Base-by-base conservation (phyloP, 257 asterid genomes). In the Rauvolfia tetraphylla region DNA sequence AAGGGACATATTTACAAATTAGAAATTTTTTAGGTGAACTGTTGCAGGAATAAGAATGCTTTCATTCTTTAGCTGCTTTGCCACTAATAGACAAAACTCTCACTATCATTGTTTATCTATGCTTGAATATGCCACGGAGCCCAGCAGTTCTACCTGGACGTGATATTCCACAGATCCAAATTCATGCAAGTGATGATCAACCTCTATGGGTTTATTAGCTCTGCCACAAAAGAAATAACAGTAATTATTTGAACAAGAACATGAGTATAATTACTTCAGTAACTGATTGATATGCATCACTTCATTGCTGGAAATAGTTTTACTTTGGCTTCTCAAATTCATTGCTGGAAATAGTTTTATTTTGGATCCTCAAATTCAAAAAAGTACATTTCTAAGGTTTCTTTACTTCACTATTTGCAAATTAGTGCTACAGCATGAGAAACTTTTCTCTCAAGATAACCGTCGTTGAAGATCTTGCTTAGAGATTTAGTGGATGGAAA, bases 81-180 rank as follows among this genome's bases (percentile, higher is more conserved):
- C 12, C 20, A 44, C 20, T 41, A 41, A 34, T 5, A 20, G 17
- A 12, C 57, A 68, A 49, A 34, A 5, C 0, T 56, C 65, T 23
- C 23, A 38, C 41, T 14, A 29, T 54, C 12, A 54, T 33, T 2
- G 36, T 42, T 18, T 33, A 71, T 29, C 33, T 42, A 71, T 61
- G 33, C 31, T 75, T 27, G 4, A 66, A 51, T 46, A 20, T n/a
- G 34, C 51, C 51, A 36, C n/a, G 12, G 18, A 18, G 71, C 3
- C 72, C 39, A 54, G 11, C 18, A 29, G n/a, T 62, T 33, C 51
- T 85, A 94, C 98, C 98, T 86, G 91, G 80, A 94, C 83, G 75
- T 92, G 93, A 85, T 90, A 94, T 85, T 87, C 89, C 41, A 91
- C 87, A 4, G 91, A 87, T n/a, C 97, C 97, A 68, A 88, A 92